These are phyloP conservation scores for Candida sp. DNA, from an alignment of 1,139 yeast species.

Conservation along the genomic window DNA sequence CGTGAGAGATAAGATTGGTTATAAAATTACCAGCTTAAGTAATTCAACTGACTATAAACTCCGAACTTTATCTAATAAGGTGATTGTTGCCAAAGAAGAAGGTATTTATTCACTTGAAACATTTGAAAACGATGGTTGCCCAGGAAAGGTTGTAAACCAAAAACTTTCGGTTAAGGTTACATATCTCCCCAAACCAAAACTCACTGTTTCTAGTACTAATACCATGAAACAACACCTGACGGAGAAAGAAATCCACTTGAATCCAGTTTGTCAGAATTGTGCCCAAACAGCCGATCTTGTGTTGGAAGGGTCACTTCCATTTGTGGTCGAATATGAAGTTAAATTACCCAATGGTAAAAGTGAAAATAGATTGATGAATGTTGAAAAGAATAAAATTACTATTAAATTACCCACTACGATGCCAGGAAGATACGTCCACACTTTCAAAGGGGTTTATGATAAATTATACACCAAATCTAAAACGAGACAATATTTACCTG, in stretches of 20 bases:
- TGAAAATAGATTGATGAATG: constrained; percentile 31
- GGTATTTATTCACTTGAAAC: constrained; percentile 64
- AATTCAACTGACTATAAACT: constrained; percentile 2
- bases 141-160: constrained; percentile 47
- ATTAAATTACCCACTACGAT: constrained; percentile 32
- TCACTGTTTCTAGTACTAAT: constrained; percentile 21
- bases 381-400: constrained; percentile 20
- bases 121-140: constrained; percentile 65
- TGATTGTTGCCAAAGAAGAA: constrained; percentile 38
- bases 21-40: constrained; percentile 14
- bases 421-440: constrained; percentile 60
- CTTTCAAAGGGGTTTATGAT: constrained; percentile 64
- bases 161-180: constrained; percentile 38
- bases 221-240: constrained; percentile 17
- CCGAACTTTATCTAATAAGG: constrained; percentile 4
- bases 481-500: constrained; percentile 18
- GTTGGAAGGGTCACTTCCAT: constrained; percentile 67
- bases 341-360: constrained; percentile 53
- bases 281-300: constrained; percentile 20
- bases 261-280: constrained; percentile 33
- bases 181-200: constrained; percentile 56
- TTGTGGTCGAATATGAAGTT: constrained; percentile 65
- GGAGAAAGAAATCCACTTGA: constrained; percentile 19
- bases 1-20: constrained; percentile 22
- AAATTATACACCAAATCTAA: constrained; percentile 54